Conservation (phyloP, 257 asterid genomes). For the Cordia subcordata region DNA sequence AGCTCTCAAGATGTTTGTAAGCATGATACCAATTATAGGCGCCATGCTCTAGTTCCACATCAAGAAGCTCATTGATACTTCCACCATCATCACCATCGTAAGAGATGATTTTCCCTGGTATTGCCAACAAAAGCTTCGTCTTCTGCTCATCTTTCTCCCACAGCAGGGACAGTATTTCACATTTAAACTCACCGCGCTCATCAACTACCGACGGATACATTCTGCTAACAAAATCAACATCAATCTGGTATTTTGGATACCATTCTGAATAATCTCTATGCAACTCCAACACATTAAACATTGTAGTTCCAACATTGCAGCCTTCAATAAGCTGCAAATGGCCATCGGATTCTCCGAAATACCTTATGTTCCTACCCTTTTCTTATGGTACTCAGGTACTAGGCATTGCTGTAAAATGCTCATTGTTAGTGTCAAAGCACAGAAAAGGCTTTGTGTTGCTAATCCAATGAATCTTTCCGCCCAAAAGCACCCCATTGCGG, state of each 20-base stretch:
- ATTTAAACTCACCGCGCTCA: background rate
- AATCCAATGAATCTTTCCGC: slow-evolving; percentile 20
- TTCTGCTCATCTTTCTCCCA: slow-evolving; percentile 1
- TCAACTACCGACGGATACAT: background rate
- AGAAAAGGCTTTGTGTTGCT: background rate
- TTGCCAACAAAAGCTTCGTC: background rate
- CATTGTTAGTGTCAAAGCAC: slow-evolving; percentile 6
- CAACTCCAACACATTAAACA: slow-evolving; percentile 2
- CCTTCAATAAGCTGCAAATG: slow-evolving; percentile 4
- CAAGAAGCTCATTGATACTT: slow-evolving; percentile 5
- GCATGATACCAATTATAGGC: background rate
- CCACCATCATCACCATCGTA: background rate
- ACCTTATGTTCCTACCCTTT: slow-evolving; percentile 2
- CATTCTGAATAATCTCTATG: slow-evolving; percentile 7
- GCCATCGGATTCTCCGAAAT: slow-evolving; percentile 4
- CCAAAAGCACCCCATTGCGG: slow-evolving; percentile 3
- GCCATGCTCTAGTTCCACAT: background rate
- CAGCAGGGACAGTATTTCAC: background rate
- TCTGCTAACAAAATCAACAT: background rate
- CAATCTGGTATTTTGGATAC: background rate
- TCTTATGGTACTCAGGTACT: background rate
- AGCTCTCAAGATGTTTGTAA: slow-evolving; percentile 1
- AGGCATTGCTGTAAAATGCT: slow-evolving; percentile 6
- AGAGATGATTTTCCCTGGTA: background rate
- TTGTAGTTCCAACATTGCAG: no score